Base-by-base conservation (phyloP, 495 filamentous ascomycete species). In the Amniculicola lignicola region DNA sequence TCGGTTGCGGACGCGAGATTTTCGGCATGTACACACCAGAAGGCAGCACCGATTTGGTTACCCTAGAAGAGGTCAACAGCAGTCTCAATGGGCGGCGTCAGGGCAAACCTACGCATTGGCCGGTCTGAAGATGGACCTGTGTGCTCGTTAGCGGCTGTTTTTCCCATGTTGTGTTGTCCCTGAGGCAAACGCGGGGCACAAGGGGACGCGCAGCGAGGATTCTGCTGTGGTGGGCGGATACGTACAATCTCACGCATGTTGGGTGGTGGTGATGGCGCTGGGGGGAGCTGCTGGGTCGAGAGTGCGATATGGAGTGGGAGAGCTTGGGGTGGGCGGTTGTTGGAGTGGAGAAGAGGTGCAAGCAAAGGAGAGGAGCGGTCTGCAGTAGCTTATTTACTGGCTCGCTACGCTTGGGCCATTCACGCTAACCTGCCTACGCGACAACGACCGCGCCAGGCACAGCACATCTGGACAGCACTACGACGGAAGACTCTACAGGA, bases 41-140 rank as follows among this genome's bases (percentile, higher is more conserved):
- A 98, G 75, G 93, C 94, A 79, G 93, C 93, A 89, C 93, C 94
- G 67, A 97, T 95, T 88, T 98, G 93, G 88, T 98, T 97, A 84
- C 94, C 94, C 87, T 95, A 60, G 40, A 66, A 52, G 57, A 70
- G 59, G 67, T 69, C 67, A 76, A 68, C 71, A 72, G 25, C 15
- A 12, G 14, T 22, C 33, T n/a, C 15, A 24, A 9, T 6, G 22
- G 21, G n/a, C 43, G 5, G 25, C 40, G 29, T 6, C 6, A 19
- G 25, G 23, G 19, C 16, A 23, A 24, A 79, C 89, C 77, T 83
- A 90, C 89, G 77, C 89, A 95, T 84, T 98, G 93, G 77, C 94
- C 93, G 78, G 93, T 97, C 77, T 99, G 94, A 67, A 98, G 90
- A 77, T 88, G 85, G 74, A 99, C 91, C 91, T 96, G 70, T 76